Base-by-base conservation (phyloP, 129 eudicot genomes). In the Tagetes erecta region DNA sequence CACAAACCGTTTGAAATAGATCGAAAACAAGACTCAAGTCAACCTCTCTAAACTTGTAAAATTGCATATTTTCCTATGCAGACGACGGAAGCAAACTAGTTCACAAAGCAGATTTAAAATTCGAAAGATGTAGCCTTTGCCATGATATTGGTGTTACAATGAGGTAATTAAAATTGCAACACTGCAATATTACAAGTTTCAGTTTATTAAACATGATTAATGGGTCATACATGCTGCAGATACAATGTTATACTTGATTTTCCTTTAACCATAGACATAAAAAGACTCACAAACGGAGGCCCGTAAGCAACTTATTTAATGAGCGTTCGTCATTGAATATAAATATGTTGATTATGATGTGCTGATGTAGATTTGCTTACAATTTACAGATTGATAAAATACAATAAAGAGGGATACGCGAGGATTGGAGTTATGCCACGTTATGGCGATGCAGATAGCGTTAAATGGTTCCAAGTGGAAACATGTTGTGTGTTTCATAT, bases 361-460 rank as follows among this genome's bases (percentile, higher is more conserved):
- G 6, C 64, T 72, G 63, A 79, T 44, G 51, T 42, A 40, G 33
- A 30, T 37, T 59, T 31, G 49, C 56, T 66, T 64, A 42, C 2
- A 44, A 34, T 81, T 49, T 13, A 65, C 68, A 90, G 96, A 56
- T 75, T 90, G 56, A 83, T 90, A 42, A 90, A 74, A 55, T 80
- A 80, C 6, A 62, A 85, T 1, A 71, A 78, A 59, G 71, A 80
- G 8, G 91, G 69, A 72, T 82, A 87, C 38, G 84, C 96, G 30
- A 90, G 87, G 73, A 85, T 90, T 20, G 94, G 94, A 52, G 84
- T 90, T 67, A 85, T 90, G 91, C 96, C 96, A 41, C 89, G 93
- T 2, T 87, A 74, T 83, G 96, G 96, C 0, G 82, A 87, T 80
- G 83, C 84, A 9, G 70, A 84, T 65, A 85, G 87, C 8, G 39